These are phyloP conservation scores for Ceratocystis variospora DNA, from an alignment of 2,329 filamentous ascomycete genomes.

Conservation along the genomic window DNA sequence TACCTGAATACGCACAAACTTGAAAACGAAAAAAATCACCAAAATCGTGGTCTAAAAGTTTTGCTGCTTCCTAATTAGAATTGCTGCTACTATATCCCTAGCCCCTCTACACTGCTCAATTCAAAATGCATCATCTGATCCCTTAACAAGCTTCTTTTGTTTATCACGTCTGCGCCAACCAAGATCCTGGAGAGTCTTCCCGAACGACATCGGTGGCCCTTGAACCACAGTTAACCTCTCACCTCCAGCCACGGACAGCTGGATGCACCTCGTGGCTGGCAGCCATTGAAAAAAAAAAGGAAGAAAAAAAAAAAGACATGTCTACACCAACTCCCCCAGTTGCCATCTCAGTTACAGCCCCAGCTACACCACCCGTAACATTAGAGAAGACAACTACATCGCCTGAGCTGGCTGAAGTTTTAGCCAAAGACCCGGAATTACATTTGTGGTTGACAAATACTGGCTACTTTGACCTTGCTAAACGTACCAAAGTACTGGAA, in stretches of 20 bases:
- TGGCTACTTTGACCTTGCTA: conserved; percentile 21
- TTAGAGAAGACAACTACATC: not conserved
- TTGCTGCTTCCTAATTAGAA: not conserved
- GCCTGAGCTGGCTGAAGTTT: not conserved
- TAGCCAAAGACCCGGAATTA: conserved; percentile 20
- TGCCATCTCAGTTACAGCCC: not conserved
- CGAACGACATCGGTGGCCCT: too few species aligned
- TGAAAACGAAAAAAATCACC: not conserved
- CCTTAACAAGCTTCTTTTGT: too few species aligned
- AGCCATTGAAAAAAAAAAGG: not conserved
- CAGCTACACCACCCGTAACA: not conserved
- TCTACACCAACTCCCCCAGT: not conserved
- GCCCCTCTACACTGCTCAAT: not conserved
- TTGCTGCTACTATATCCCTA: too few species aligned
- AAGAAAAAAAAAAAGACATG: not conserved
- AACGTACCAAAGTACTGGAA: conserved; percentile 20
- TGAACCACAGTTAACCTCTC: too few species aligned
- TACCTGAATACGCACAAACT: not conserved
- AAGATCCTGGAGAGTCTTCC: too few species aligned
- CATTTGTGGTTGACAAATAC: conserved; percentile 24
- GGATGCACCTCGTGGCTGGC: too few species aligned
- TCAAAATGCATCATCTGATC: too few species aligned
- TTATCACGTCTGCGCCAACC: too few species aligned
- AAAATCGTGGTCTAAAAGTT: not conserved
- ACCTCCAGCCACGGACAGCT: too few species aligned